Base-by-base conservation (phyloP, 2,329 filamentous ascomycete genomes). In the Penicillium sp. region DNA sequence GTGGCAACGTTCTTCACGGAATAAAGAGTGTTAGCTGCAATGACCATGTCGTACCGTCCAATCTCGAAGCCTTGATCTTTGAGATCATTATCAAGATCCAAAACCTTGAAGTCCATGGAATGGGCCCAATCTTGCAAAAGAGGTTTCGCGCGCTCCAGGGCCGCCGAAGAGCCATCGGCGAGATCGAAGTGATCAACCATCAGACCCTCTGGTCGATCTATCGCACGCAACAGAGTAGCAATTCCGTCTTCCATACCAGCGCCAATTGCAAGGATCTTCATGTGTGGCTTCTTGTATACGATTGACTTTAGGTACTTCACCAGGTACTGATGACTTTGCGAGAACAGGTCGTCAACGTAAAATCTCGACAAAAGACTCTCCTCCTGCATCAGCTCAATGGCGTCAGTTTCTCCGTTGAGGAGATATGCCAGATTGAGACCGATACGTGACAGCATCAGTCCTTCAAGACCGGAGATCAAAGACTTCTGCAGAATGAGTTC, bases 351-450 rank as follows among this genome's bases (percentile, higher is more conserved):
- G 5, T 54, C 37, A 1, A 30, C 37, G 22, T 10, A 42, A 22
- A 40, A 54, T 30, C 51, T 37, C 15, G 51, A 54, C 51, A 54
- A 6, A 42, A 54, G 51, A n/a, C 42, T 28, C 15, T 54, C 51
- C 19, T 54, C 13, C 17, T 26, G 51, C 19, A 54, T 38, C 24
- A 54, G 37, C 13, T 54, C 51, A 12, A 15, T 28, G n/a, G 35
- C 51, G 17, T 54, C 35, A 42, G 15, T 54, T n/a, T 54, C 51
- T 30, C 51, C 51, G 15, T 5, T 28, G 9, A 54, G 24, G 26
- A 54, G 13, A 12, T 37, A 54, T 17, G 4, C 35, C 15, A 54
- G 17, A 26, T 54, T 37, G 38, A 54, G 51, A 9, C 51, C 51
- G 15, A 54, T 28, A 6, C 37, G 51, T n/a, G 51, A 54, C 24